Percentiles rank a stretch among this genome's conserved stretches.
phyloP scores from a whole-genome alignment of 108 stramenopile genomes.

The Skeletonema marinoi region DNA sequence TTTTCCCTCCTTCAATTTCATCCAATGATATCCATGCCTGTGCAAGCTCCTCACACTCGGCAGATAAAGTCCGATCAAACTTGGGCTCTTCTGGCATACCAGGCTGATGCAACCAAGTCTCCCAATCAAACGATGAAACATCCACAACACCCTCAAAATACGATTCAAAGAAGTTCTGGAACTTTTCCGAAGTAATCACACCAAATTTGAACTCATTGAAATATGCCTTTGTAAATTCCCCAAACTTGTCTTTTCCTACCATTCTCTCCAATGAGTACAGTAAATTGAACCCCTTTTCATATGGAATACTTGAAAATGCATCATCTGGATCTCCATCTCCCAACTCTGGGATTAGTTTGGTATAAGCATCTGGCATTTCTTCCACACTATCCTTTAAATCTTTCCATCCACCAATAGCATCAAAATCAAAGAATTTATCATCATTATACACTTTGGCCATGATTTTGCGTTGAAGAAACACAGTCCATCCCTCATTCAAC shows the following conservation, averaged over 20 bases:
- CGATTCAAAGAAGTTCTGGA: constrained; percentile 72
- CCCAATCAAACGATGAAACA: constrained; percentile 77
- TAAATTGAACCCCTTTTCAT: constrained; percentile 91
- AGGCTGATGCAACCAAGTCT: constrained; percentile 78
- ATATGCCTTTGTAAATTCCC: constrained; percentile 88
- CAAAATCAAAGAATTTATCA: constrained; percentile 81
- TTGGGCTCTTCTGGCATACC: constrained; percentile 86
- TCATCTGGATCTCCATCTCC: constrained; percentile 96
- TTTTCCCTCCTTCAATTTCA: constrained; percentile 17
- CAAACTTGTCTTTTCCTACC: constrained; percentile 85
- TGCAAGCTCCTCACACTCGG: constrained; percentile 73
- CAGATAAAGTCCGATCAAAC: constrained; percentile 79
- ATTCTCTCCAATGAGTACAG: constrained; percentile 81
- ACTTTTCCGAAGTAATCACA: constrained; percentile 79
- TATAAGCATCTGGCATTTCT: constrained; percentile 68
- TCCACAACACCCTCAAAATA: constrained; percentile 52
- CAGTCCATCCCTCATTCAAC: constrained; percentile 99
- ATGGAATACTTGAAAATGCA: constrained; percentile 87
- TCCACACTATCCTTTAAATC: constrained; percentile 64
- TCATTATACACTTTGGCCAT: constrained; percentile 76
- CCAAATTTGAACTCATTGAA: constrained; percentile 72
- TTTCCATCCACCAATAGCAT: constrained; percentile 82
- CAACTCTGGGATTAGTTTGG: constrained; percentile 74
- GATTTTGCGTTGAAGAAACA: constrained; percentile 97
- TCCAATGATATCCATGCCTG: constrained; percentile 66